Base-by-base conservation (phyloP, 2,329 filamentous ascomycete genomes). In the Zasmidium citrigriseum region DNA sequence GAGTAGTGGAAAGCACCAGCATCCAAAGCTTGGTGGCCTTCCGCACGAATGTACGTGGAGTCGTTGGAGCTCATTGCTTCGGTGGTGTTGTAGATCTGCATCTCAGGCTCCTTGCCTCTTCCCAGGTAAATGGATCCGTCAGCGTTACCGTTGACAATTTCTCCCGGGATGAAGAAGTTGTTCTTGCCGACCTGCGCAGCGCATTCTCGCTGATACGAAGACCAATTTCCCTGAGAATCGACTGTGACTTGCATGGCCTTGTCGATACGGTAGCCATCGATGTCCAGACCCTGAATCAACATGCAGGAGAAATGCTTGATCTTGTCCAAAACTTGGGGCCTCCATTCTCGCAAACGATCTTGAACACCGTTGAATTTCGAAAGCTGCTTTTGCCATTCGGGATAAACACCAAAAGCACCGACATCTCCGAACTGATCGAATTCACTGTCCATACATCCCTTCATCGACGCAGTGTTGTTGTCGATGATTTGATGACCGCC, bases 321-420 rank as follows among this genome's bases (percentile, higher is more conserved):
- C 64, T 83, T 84, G 48, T 81, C 77, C 27, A 80, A 74, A 0
- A 88, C 85, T 12, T 80, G 80, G 2, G 83, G 82, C 23, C 80
- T 67, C 86, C 86, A 89, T 65, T 87, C 85, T 53, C 86, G 80
- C 2, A 89, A 76, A 67, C 86, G 84, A 70, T 89, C 86, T 71
- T 89, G 86, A 1, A 88, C 86, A 45, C 82, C 85, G 49, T 85
- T 84, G 71, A 88, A 89, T 64, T 88, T 88, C 20, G 84, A 80
- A 45, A 88, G 77, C 68, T 88, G 83, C 68, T 84, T 82, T 66
- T 86, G 75, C 82, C 83, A 88, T 67, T 87, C 83, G 0, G 84
- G 82, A 58, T 82, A 86, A 14, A 85, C 80, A 62, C 85, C 86
- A 64, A 87, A 87, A 44, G 84, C 84, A 68, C 85, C 83, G 22